These are phyloP conservation scores for Picea glauca DNA, from an alignment of 75 land plant genomes.

Conservation along the genomic window DNA sequence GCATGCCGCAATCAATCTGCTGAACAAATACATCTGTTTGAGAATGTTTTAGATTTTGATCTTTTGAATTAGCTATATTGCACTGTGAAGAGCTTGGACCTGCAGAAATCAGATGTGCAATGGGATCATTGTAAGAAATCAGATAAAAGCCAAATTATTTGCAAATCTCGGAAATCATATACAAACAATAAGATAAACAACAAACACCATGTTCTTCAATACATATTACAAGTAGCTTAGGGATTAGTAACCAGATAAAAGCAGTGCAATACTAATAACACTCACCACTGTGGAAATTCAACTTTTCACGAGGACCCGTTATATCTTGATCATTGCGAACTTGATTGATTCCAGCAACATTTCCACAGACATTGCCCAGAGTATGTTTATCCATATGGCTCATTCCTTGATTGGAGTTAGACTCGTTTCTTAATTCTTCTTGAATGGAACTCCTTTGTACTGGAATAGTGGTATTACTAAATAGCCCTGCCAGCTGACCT, in stretches of 20 bases:
- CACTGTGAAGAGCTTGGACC: slow-evolving; percentile 8
- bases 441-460: slow-evolving; percentile 9
- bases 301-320: background rate
- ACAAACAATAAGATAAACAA: background rate
- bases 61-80: background rate
- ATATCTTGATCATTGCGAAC: background rate
- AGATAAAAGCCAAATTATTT: background rate
- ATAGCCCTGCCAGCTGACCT: slow-evolving; percentile 11
- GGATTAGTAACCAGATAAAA: background rate
- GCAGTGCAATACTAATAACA: background rate
- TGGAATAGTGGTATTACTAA: slow-evolving; percentile 2
- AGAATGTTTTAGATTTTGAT: background rate
- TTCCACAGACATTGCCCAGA: background rate
- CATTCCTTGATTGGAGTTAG: background rate
- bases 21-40: slow-evolving; percentile 1
- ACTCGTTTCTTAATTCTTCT: background rate
- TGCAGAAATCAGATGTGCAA: background rate
- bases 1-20: background rate
- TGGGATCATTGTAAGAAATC: background rate
- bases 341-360: background rate
- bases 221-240: background rate
- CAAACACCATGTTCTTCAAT: background rate
- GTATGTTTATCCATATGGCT: background rate
- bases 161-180: background rate
- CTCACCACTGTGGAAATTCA: background rate